Conservation (phyloP, 306 rosid species). For the Trifolium pratense region DNA sequence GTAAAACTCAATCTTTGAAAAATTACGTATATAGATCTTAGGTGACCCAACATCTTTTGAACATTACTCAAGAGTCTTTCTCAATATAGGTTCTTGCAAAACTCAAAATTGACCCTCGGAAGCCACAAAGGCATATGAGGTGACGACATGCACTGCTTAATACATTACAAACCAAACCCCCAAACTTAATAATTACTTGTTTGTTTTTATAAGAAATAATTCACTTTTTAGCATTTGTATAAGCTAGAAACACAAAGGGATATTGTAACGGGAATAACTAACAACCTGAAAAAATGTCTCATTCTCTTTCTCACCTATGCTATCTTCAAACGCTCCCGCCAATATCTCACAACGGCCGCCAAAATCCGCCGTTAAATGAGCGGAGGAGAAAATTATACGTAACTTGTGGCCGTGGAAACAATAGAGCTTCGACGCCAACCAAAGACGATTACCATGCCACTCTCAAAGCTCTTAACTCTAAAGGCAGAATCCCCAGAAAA, state of each 20-base stretch:
- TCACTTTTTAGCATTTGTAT: no score
- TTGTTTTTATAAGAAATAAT: no score
- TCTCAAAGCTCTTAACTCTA: constrained; percentile 86
- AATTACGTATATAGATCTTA: no score
- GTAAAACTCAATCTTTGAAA: no score
- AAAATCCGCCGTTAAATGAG: constrained; percentile 22
- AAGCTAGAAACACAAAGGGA: not conserved
- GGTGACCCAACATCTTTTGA: no score
- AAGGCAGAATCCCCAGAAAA: constrained; percentile 82
- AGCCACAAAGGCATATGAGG: no score
- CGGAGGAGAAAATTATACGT: constrained; percentile 33
- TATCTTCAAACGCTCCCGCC: constrained; percentile 67
- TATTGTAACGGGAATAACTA: constrained; percentile 29
- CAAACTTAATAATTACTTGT: no score
- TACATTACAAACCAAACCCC: no score
- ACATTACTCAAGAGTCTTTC: no score
- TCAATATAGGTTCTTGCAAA: no score
- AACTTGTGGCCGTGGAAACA: constrained; percentile 46
- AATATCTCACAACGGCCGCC: constrained; percentile 36
- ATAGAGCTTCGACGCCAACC: constrained; percentile 37
- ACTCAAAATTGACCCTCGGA: no score
- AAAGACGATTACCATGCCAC: constrained; percentile 75
- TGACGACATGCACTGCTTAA: no score
- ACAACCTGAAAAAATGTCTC: constrained; percentile 46
- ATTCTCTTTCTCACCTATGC: constrained; percentile 39